Evolutionary conservation across 75 land plant genomes (phyloP), one percentile per base, ranked within the genome.

Genomic region (Cupressus sempervirens): DNA sequence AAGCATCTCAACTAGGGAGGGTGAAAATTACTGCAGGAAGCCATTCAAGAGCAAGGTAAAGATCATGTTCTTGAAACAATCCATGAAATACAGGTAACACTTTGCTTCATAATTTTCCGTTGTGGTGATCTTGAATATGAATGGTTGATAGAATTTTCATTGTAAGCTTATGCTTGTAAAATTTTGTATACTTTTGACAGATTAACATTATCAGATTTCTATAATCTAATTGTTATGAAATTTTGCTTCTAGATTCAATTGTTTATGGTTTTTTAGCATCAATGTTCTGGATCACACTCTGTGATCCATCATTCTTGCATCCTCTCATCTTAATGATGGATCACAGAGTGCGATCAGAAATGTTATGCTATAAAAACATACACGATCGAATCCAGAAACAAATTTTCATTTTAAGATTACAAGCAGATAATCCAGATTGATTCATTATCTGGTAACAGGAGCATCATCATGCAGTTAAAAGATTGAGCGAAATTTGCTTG

Each of bases 391-490:
- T n/a, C n/a, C n/a, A n/a, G n/a, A n/a, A n/a, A n/a, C n/a, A n/a
- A n/a, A n/a, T n/a, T n/a, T n/a, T 16, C 26, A 56, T 18, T 20
- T 26, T 34, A 68, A 68, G 34, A 29, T 68, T 29, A 68, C 12
- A 29, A 68, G 62, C 73, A 68, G 20, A 62, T 62, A n/a, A 62
- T 62, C 68, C 68, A 62, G 20, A 70, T 29, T 30, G 23, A 30
- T 70, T 32, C 0, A 3, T 70, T 30, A 30, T 70, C 32, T 70
- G 74, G 11, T 70, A 30, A 70, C 93, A 92, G 83, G 93, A 91
- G 52, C 73, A 93, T 70, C 93, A 91, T 68, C 91, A 92, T 40
- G 93, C 93, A 1, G 93, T 92, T 76, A 92, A 87, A 89, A 91
- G 75, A 85, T 92, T 26, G 93, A 92, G 89, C 79, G 84, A 81